These are phyloP conservation scores for Termitomyces sp. DNA, from an alignment of 768 basidiomycete species.

Conservation along the genomic window DNA sequence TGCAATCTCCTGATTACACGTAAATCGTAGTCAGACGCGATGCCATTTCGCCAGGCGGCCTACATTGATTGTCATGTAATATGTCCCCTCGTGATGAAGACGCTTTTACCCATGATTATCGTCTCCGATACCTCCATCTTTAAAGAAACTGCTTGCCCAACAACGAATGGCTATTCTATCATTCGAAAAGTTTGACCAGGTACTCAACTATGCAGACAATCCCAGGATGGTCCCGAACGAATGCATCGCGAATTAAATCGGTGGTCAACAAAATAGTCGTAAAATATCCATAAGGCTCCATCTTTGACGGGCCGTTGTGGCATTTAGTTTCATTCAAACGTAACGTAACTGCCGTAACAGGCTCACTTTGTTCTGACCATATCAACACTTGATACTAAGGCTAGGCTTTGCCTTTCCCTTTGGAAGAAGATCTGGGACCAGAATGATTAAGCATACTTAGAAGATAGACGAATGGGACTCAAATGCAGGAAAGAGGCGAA, in stretches of 20 bases:
- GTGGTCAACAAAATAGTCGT: not conserved
- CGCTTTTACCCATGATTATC: too few species aligned
- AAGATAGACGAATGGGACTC: not conserved
- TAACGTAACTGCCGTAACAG: not conserved
- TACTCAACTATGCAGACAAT: not conserved
- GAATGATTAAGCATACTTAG: not conserved
- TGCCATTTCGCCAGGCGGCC: conserved; percentile 74
- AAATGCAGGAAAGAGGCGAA: not conserved
- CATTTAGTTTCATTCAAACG: not conserved
- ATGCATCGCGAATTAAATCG: too few species aligned
- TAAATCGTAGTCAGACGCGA: conserved; percentile 91
- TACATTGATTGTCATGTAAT: too few species aligned
- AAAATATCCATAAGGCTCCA: not conserved
- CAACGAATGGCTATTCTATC: not conserved
- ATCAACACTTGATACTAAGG: not conserved
- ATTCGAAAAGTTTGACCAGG: not conserved
- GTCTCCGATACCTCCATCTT: not conserved
- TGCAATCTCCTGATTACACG: conserved; percentile 70
- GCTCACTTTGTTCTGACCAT: not conserved
- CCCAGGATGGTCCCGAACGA: not conserved
- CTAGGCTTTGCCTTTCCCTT: conserved; percentile 17
- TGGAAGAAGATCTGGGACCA: conserved; percentile 10
- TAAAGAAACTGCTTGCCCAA: not conserved
- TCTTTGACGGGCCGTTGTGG: not conserved
- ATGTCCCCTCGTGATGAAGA: too few species aligned